Evolutionary conservation across 495 filamentous ascomycete species (phyloP), one percentile per base, ranked within the genome.

Genomic region (Lepidopterella palustris): DNA sequence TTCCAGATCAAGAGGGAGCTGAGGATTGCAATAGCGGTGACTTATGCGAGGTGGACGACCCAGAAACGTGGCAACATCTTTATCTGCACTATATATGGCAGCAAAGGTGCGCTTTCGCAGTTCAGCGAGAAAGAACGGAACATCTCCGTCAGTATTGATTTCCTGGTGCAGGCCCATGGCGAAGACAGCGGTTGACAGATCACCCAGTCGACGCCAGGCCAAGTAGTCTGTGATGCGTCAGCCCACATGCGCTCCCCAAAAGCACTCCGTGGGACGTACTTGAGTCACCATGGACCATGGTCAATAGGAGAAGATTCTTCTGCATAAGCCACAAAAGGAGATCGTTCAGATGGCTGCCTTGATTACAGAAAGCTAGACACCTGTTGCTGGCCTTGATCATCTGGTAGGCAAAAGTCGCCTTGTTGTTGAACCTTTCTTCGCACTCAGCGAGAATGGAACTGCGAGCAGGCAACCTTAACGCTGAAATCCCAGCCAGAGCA

Each of bases 121-220:
- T 29, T 66, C 63, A 0, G 40, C 51, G 21, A 61, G 40, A 25
- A 59, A 65, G 5, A 26, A 13, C 3, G 62, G 58, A 2, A 65
- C 13, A 25, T 35, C 28, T 20, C 25, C 53, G 20, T 21, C 25
- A n/a, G n/a, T n/a, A 9, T 50, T 60, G 8, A 53, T 39, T 51
- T 65, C 62, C 27, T 47, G 32, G 42, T 65, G 62, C 0, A 65
- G 32, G 5, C 53, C 62, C 6, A 65, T 27, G 18, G 62, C 57
- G 45, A 61, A 65, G 15, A 65, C 57, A 20, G 57, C 52, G 13
- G 58, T 57, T 18, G 54, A 8, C n/a, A 65, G 47, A 18, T 65
- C 58, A 45, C 62, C 57, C 1, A 61, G 13, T 26, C 58, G 8
- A 20, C 62, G 26, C 62, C 62, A 65, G 35, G 29, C 9, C 15